Evolutionary conservation across 192 early-diverging fungal genomes (phyloP).

Genomic region (Coemansia sp.): DNA sequence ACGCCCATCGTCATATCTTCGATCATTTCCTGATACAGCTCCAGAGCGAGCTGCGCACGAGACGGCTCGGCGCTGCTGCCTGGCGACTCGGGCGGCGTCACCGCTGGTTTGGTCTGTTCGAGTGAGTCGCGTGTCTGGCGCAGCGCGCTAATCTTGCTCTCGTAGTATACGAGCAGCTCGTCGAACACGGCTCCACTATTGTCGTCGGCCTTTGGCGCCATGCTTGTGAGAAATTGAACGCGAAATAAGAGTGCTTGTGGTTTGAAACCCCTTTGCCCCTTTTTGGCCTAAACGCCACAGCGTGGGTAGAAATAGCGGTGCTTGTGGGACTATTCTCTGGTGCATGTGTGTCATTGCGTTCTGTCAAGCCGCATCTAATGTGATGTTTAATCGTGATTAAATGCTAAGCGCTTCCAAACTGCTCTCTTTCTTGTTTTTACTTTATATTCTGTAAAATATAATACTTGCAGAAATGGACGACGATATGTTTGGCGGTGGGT

Average conservation of each 20-base stretch:
- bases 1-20: conserved; percentile 74
- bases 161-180: conserved; percentile 46
- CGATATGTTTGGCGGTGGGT: conserved; percentile 44
- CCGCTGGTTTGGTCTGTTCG: conserved; percentile 26
- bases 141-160: conserved; percentile 35
- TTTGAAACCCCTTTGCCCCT: not conserved
- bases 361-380: no score
- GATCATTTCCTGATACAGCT: conserved; percentile 59
- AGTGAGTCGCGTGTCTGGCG: conserved; percentile 38
- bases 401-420: not conserved
- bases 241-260: not conserved
- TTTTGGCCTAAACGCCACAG: not conserved
- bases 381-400: not conserved
- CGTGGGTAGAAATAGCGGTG: not conserved
- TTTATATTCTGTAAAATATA: not conserved
- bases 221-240: not conserved
- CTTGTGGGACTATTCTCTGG: not conserved
- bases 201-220: conserved; percentile 16
- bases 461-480: conserved; percentile 25
- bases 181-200: conserved; percentile 30
- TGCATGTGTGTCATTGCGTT: no score
- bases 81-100: conserved; percentile 22
- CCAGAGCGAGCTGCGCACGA: conserved; percentile 43
- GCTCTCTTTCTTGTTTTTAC: not conserved
- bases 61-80: conserved; percentile 10